Evolutionary conservation across 2,329 filamentous ascomycete genomes (phyloP).

Genomic region (Fusarium drepaniforme): DNA sequence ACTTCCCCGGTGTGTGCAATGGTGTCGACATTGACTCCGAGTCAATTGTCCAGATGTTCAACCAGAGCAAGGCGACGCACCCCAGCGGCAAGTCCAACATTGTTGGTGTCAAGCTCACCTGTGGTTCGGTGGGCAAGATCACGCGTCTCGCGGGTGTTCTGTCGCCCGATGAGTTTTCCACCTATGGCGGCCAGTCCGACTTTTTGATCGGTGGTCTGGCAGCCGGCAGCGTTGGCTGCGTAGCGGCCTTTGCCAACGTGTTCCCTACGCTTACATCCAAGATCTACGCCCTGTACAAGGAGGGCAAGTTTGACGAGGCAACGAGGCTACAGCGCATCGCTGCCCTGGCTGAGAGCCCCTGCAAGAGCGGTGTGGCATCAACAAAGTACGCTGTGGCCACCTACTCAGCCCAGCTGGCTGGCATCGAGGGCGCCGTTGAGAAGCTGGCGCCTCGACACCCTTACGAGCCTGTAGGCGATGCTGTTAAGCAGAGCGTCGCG

Average conservation of each 20-base stretch:
- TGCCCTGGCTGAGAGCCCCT: slow-evolving; percentile 73
- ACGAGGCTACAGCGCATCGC: slow-evolving; percentile 70
- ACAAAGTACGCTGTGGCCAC: slow-evolving; percentile 77
- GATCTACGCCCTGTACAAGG: slow-evolving; percentile 72
- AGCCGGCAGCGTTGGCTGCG: slow-evolving; percentile 69
- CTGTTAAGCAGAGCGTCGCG: slow-evolving; percentile 52
- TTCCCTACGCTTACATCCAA: slow-evolving; percentile 68
- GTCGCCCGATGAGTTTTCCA: slow-evolving; percentile 68
- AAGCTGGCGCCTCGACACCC: slow-evolving; percentile 71
- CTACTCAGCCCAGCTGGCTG: slow-evolving; percentile 69
- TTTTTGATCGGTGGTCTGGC: slow-evolving; percentile 73
- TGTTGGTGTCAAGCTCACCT: slow-evolving; percentile 78
- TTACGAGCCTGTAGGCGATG: slow-evolving; percentile 64
- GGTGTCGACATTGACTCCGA: slow-evolving; percentile 77
- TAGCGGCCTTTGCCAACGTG: slow-evolving; percentile 73
- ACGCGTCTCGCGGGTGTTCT: slow-evolving; percentile 68
- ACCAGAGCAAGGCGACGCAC: slow-evolving; percentile 37
- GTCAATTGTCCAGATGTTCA: slow-evolving; percentile 56
- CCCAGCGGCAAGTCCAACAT: slow-evolving; percentile 62
- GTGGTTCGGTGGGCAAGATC: slow-evolving; percentile 79
- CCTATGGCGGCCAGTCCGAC: slow-evolving; percentile 80
- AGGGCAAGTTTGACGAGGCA: slow-evolving; percentile 69
- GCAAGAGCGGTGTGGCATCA: slow-evolving; percentile 74
- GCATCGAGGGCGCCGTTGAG: slow-evolving; percentile 69
- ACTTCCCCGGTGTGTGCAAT: slow-evolving; percentile 77